A percentile compares a stretch with the other conserved stretches of the same genome.
Evolutionary conservation across 257 asterid species (phyloP).

Genomic region (Leptodermis oblonga): DNA sequence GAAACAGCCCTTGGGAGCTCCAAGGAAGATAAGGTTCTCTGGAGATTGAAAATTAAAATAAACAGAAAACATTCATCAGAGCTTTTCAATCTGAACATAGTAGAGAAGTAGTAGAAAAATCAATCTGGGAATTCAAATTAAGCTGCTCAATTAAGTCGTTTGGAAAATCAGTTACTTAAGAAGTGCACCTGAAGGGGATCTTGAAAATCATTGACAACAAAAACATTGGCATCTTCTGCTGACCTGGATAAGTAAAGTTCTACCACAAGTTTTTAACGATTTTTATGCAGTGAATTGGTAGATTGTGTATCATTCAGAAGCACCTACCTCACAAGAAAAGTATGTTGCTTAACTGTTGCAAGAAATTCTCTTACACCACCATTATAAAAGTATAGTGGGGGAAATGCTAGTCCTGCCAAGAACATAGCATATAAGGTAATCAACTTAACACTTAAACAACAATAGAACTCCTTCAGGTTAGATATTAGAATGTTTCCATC

Average conservation of each 20-base stretch:
- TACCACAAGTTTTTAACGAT: slow-evolving; percentile 11
- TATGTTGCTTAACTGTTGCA: slow-evolving; percentile 76
- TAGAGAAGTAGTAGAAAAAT: background rate
- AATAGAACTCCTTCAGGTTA: background rate
- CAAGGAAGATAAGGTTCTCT: slow-evolving; percentile 92
- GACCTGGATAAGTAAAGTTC: slow-evolving; percentile 57
- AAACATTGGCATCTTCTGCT: slow-evolving; percentile 88
- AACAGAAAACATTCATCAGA: background rate
- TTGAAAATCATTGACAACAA: slow-evolving; percentile 88
- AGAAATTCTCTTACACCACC: slow-evolving; percentile 97
- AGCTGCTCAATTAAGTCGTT: background rate
- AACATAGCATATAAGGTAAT: slow-evolving; percentile 13
- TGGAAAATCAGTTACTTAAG: slow-evolving; percentile 19
- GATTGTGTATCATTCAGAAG: slow-evolving; percentile 17
- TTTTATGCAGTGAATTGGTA: background rate
- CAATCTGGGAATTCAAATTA: background rate
- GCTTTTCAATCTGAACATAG: background rate
- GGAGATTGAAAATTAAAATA: slow-evolving; percentile 23
- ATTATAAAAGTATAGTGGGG: slow-evolving; percentile 92
- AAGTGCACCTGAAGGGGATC: slow-evolving; percentile 86
- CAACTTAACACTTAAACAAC: background rate
- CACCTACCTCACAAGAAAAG: slow-evolving; percentile 71
- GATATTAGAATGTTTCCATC: background rate
- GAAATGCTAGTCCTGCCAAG: slow-evolving; percentile 80
- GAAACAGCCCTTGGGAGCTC: slow-evolving; percentile 80